Evolutionary conservation across 805 yeast genomes (phyloP).

Genomic region (Isabelozyma rhagii): DNA sequence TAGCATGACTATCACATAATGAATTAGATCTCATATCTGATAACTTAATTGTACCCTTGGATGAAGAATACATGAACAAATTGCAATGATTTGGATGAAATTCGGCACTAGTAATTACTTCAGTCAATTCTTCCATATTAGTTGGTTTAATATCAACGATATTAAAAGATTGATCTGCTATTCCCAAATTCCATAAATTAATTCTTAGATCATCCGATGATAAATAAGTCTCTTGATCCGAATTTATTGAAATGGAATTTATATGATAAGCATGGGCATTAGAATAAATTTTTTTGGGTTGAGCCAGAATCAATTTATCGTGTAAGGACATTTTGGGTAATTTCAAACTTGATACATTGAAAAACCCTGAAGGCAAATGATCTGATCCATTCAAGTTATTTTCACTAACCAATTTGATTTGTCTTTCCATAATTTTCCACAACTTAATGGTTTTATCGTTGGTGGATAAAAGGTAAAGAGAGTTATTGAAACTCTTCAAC

Average conservation of each 20-base stretch:
- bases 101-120: slow-evolving; percentile 94
- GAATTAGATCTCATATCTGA: slow-evolving; percentile 97
- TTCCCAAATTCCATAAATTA: slow-evolving; percentile 91
- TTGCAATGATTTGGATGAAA: slow-evolving; percentile 94
- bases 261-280: slow-evolving; percentile 99
- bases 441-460: slow-evolving; percentile 98
- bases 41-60: slow-evolving; percentile 92
- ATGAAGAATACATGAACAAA: slow-evolving; percentile 89
- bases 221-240: slow-evolving; percentile 93
- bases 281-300: slow-evolving; percentile 85
- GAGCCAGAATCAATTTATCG: slow-evolving; percentile 92
- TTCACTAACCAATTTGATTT: slow-evolving; percentile 87
- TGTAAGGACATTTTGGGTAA: slow-evolving; percentile 90
- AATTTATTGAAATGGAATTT: slow-evolving; percentile 89
- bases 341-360: slow-evolving; percentile 47
- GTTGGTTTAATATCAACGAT: slow-evolving; percentile 97
- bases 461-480: slow-evolving; percentile 87
- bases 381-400: slow-evolving; percentile 59
- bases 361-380: slow-evolving; percentile 14
- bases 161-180: slow-evolving; percentile 93
- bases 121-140: slow-evolving; percentile 98
- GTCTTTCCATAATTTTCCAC: slow-evolving; percentile 94
- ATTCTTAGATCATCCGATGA: slow-evolving; percentile 92
- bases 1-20: slow-evolving; percentile 85
- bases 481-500: slow-evolving; percentile 83